Conservation (phyloP, 2,329 filamentous ascomycete genomes). For the Sordariomycetes sp. region DNA sequence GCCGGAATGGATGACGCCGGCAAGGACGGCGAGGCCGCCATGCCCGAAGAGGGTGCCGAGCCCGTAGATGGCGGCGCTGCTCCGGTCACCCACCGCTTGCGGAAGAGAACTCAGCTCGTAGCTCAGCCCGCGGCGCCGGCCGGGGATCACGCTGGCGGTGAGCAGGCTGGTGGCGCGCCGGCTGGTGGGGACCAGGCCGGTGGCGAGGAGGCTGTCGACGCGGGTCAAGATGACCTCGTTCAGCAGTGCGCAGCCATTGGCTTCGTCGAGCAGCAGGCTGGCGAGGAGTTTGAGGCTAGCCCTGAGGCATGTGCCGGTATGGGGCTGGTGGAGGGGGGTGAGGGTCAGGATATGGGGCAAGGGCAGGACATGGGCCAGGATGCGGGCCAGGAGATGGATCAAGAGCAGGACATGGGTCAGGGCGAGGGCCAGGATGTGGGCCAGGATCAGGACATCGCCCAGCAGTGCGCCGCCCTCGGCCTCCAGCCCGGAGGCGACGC, state of each 20-base stretch:
- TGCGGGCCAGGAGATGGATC: no score
- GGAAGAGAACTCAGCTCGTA: no score
- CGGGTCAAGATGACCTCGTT: background rate
- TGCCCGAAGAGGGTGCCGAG: no score
- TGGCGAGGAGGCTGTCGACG: background rate
- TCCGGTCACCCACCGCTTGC: no score
- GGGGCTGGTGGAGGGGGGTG: background rate
- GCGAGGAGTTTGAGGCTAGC: background rate
- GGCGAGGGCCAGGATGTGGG: background rate
- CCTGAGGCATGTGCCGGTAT: background rate
- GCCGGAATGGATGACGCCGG: background rate
- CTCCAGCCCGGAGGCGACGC: background rate
- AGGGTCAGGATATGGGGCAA: no score
- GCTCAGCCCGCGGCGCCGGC: no score
- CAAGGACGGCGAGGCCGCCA: no score
- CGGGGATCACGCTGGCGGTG: no score
- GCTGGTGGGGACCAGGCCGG: background rate
- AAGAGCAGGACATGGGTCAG: background rate
- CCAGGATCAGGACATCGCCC: background rate
- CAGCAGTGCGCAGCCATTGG: constrained; percentile 15
- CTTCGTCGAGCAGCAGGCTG: constrained; percentile 32
- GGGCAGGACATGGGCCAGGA: no score
- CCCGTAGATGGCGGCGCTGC: no score
- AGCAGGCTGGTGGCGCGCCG: no score
- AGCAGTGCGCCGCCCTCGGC: background rate